These are phyloP conservation scores for Spathaspora passalidarum DNA, from an alignment of 805 yeast genomes.

Conservation along the genomic window DNA sequence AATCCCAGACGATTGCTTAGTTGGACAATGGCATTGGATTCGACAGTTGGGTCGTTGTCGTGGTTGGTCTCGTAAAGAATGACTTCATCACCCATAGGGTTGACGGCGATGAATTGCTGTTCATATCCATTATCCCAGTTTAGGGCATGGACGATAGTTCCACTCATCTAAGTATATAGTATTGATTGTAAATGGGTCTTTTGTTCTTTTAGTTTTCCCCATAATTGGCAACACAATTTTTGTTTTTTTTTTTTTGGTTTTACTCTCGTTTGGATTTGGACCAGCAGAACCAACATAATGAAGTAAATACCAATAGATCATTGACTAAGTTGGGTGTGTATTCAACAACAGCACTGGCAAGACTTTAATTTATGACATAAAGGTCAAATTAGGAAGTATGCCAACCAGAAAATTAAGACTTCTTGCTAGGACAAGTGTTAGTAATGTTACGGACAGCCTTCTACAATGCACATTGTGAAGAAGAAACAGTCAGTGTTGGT, in stretches of 20 bases:
- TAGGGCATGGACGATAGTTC: slow-evolving; percentile 55
- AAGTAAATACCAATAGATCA: not conserved
- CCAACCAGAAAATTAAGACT: too few species aligned
- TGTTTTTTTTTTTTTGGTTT: slow-evolving; percentile 3
- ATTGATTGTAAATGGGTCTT: not conserved
- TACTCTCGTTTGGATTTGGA: not conserved
- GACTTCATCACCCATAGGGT: slow-evolving; percentile 80
- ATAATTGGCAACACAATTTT: slow-evolving; percentile 1
- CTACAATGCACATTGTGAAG: too few species aligned
- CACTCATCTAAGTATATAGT: slow-evolving; percentile 44
- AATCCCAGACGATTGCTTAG: slow-evolving; percentile 59
- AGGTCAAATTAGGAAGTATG: too few species aligned
- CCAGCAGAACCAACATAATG: not conserved
- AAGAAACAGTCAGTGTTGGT: too few species aligned
- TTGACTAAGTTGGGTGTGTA: too few species aligned
- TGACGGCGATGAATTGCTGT: slow-evolving; percentile 63
- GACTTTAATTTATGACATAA: too few species aligned
- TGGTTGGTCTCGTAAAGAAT: slow-evolving; percentile 55
- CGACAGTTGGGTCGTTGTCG: slow-evolving; percentile 42
- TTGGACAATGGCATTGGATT: slow-evolving; percentile 49
- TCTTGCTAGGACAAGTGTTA: too few species aligned
- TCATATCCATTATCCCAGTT: slow-evolving; percentile 58
- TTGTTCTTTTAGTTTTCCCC: not conserved
- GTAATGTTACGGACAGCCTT: too few species aligned
- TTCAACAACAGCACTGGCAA: too few species aligned